phyloP scores from a whole-genome alignment of 2,329 filamentous ascomycete genomes.

The Neonectria neomacrospora region DNA sequence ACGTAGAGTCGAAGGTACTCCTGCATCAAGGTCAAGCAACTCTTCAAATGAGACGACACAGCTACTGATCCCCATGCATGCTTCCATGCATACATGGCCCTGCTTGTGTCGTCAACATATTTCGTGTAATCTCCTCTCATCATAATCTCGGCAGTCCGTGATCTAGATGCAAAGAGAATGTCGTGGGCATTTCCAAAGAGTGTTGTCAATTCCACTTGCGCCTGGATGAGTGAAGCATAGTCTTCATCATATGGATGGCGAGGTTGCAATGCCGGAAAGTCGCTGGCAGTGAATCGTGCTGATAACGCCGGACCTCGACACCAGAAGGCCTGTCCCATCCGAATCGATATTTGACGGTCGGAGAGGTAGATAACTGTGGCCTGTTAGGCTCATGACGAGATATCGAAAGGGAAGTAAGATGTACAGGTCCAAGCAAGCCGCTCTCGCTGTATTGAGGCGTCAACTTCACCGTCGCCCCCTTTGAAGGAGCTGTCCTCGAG shows the following conservation, averaged over 20 bases:
- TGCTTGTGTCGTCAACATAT: slow-evolving; percentile 28
- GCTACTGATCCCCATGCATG: slow-evolving; percentile 18
- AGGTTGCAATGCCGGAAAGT: slow-evolving; percentile 27
- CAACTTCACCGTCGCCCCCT: too few relatives aligned
- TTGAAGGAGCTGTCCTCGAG: slow-evolving; percentile 19
- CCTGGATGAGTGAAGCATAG: slow-evolving; percentile 26
- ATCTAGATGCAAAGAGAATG: slow-evolving; percentile 25
- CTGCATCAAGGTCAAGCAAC: slow-evolving; percentile 24
- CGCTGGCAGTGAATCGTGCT: slow-evolving; percentile 23
- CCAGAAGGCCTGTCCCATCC: slow-evolving; percentile 28
- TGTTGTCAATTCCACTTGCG: slow-evolving; percentile 22
- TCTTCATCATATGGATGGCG: too few relatives aligned
- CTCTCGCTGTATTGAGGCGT: too few relatives aligned
- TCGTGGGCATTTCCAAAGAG: slow-evolving; percentile 28
- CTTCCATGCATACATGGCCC: slow-evolving; percentile 24
- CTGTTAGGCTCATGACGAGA: not conserved
- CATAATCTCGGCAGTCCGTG: slow-evolving; percentile 28
- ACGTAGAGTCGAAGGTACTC: slow-evolving; percentile 27
- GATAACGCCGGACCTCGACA: slow-evolving; percentile 27
- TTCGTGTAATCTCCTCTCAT: slow-evolving; percentile 29
- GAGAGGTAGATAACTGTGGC: slow-evolving; percentile 12
- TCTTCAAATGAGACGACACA: slow-evolving; percentile 21
- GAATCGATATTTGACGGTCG: slow-evolving; percentile 18
- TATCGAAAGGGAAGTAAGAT: not conserved
- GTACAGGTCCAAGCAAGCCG: slow-evolving; percentile 15